These are phyloP conservation scores for Scheffersomyces quercinus DNA, from an alignment of 1,139 yeast species.

Conservation along the genomic window DNA sequence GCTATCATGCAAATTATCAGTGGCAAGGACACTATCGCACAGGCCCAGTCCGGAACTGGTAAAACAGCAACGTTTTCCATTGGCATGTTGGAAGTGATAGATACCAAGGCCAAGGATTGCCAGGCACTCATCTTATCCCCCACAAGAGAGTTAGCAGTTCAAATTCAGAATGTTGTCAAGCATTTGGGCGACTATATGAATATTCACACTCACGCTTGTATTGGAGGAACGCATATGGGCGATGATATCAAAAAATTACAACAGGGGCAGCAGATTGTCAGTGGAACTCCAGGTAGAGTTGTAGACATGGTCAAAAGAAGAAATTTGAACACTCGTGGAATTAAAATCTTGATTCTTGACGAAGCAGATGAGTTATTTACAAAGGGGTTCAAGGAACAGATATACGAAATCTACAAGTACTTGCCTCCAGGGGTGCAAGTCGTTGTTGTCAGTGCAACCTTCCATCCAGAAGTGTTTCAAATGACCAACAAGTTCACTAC, in stretches of 20 bases:
- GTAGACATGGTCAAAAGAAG: constrained; percentile 84
- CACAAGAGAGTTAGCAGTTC: constrained; percentile 92
- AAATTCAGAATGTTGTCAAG: constrained; percentile 81
- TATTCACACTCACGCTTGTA: constrained; percentile 83
- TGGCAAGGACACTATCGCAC: constrained; percentile 93
- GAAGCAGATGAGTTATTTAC: constrained; percentile 93
- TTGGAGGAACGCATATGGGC: constrained; percentile 87
- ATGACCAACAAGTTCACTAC: constrained; percentile 86
- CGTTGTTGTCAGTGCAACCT: constrained; percentile 92
- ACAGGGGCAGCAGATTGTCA: constrained; percentile 86
- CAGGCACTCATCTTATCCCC: constrained; percentile 91
- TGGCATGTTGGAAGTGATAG: constrained; percentile 83
- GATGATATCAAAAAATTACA: constrained; percentile 73
- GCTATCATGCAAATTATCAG: constrained; percentile 91
- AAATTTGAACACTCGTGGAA: constrained; percentile 61
- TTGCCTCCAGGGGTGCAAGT: constrained; percentile 85
- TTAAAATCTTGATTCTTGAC: constrained; percentile 83
- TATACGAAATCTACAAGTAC: constrained; percentile 80
- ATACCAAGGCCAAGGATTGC: constrained; percentile 62
- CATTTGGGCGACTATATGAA: constrained; percentile 87
- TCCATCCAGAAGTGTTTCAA: constrained; percentile 81
- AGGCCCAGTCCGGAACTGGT: constrained; percentile 98
- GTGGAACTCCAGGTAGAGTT: constrained; percentile 97
- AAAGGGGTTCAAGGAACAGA: constrained; percentile 91
- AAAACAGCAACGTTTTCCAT: constrained; percentile 96